phyloP scores from a whole-genome alignment of 2,329 filamentous ascomycete genomes.

The Alternaria sp. region DNA sequence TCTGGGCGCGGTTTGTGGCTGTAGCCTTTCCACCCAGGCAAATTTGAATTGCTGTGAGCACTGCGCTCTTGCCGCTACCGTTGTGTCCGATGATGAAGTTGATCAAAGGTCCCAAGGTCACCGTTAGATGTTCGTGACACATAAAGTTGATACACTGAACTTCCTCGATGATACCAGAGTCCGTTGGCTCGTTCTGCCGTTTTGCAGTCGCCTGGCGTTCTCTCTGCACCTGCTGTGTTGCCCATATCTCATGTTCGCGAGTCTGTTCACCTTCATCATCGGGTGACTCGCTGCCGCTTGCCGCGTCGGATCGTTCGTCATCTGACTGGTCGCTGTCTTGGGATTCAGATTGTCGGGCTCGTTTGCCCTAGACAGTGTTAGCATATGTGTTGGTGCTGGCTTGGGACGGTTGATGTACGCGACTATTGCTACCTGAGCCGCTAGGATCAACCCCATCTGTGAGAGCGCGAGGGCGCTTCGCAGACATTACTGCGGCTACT shows the following conservation, averaged over 20 bases:
- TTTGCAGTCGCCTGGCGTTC: slow-evolving; percentile 32
- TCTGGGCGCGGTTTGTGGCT: slow-evolving; percentile 89
- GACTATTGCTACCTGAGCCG: slow-evolving; percentile 19
- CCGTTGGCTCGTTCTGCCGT: slow-evolving; percentile 71
- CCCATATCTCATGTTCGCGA: slow-evolving; percentile 34
- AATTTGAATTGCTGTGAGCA: slow-evolving; percentile 89
- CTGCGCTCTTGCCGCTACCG: slow-evolving; percentile 95
- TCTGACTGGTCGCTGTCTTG: slow-evolving; percentile 30
- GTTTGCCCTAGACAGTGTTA: slow-evolving; percentile 41
- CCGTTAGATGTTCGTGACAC: slow-evolving; percentile 85
- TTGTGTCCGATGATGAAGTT: slow-evolving; percentile 99
- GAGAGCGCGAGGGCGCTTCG: slow-evolving; percentile 43
- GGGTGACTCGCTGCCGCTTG: slow-evolving; percentile 19
- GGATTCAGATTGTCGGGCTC: slow-evolving; percentile 34
- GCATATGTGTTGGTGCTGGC: slow-evolving; percentile 2
- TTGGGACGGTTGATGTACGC: slow-evolving; percentile 26
- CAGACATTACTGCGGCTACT: slow-evolving; percentile 30
- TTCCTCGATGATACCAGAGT: slow-evolving; percentile 86
- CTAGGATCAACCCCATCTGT: slow-evolving; percentile 27
- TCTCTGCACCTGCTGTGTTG: slow-evolving; percentile 42
- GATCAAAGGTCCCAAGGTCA: slow-evolving; percentile 89
- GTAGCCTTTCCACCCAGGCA: slow-evolving; percentile 96
- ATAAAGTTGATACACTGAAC: slow-evolving; percentile 94
- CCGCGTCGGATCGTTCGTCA: slow-evolving; percentile 18
- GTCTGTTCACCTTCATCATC: slow-evolving; percentile 26